Evolutionary conservation across 129 eudicot species (phyloP).

Genomic region (sunflower (Helianthus annuus)): HanXRQr2.0-SUNRISE NC_035440.2:1223855-1224354

Average conservation of each 20-base stretch:
- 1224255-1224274: slow-evolving; percentile 1
- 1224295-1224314: slow-evolving; percentile 74
- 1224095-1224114: slow-evolving; percentile 2
- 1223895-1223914: not conserved
- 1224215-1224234: not conserved
- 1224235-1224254: not conserved
- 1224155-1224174: too few species aligned
- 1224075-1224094: not conserved
- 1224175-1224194: slow-evolving; percentile 1
- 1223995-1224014: not conserved
- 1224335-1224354: slow-evolving; percentile 91
- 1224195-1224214: not conserved
- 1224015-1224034: slow-evolving; percentile 5
- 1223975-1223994: not conserved
- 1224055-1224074: not conserved
- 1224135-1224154: slow-evolving; percentile 19
- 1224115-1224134: not conserved
- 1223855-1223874: not conserved
- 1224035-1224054: not conserved
- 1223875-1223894: not conserved
- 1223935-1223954: not conserved
- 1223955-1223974: not conserved
- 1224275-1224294: slow-evolving; percentile 46
- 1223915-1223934: not conserved
- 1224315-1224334: slow-evolving; percentile 99